A percentile compares a stretch with the other conserved stretches of the same genome.
Evolutionary conservation across 208 protist genomes (phyloP).

Genomic region (Vickermania spadyakhi): DNA sequence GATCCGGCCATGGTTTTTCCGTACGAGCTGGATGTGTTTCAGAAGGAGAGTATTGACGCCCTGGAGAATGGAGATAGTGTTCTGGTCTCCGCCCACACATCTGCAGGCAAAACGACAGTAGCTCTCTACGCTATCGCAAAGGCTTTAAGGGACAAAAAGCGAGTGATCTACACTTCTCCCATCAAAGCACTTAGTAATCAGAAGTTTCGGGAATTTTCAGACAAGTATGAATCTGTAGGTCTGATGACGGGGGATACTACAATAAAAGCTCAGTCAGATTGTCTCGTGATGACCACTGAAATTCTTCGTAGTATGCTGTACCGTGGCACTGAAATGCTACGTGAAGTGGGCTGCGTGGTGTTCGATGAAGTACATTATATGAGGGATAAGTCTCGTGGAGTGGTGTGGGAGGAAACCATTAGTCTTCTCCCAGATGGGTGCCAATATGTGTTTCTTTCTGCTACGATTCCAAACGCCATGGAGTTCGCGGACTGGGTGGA

Average conservation of each 20-base stretch:
- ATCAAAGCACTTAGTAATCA: constrained; percentile 99
- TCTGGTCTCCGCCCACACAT: constrained; percentile 99
- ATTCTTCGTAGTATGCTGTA: constrained; percentile 99
- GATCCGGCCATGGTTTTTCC: constrained; percentile 91
- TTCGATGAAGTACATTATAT: constrained; percentile 99
- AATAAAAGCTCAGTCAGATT: constrained; percentile 96
- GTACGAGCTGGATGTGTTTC: constrained; percentile 95
- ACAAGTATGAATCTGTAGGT: constrained; percentile 97
- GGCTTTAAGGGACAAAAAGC: constrained; percentile 94
- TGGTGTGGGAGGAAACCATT: constrained; percentile 99
- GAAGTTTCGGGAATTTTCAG: constrained; percentile 99
- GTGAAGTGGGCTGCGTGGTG: constrained; percentile 99
- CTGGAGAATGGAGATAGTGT: constrained; percentile 97
- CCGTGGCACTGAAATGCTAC: constrained; percentile 96
- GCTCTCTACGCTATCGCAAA: constrained; percentile 99
- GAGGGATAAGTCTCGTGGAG: constrained; percentile 97
- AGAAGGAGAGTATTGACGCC: constrained; percentile 90
- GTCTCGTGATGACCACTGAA: constrained; percentile 99
- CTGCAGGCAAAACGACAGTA: constrained; percentile 99
- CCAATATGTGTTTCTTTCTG: constrained; percentile 99
- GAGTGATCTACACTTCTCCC: constrained; percentile 99
- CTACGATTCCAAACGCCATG: constrained; percentile 99
- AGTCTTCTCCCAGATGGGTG: constrained; percentile 97
- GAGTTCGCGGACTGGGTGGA: constrained; percentile 99
- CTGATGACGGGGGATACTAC: constrained; percentile 99